Conservation (phyloP, 345 rosid species). For the Euclidium syriacum region DNA sequence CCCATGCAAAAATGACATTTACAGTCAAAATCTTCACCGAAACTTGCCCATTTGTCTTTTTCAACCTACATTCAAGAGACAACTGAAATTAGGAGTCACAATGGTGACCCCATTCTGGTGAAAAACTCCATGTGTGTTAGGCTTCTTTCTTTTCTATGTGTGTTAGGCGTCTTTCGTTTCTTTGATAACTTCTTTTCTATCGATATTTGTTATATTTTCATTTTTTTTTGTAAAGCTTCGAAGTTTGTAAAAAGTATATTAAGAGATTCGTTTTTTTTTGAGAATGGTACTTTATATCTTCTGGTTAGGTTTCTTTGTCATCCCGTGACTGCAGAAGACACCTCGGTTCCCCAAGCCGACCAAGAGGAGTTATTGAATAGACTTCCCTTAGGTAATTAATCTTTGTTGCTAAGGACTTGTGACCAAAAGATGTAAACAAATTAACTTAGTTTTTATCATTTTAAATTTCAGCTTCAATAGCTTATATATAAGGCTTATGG, state of each 20-base stretch:
- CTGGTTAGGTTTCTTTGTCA: too few species aligned
- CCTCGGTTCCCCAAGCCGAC: conserved; percentile 32
- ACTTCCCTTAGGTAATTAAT: conserved; percentile 27
- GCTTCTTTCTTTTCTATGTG: too few species aligned
- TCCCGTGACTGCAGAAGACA: conserved; percentile 38
- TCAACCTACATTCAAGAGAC: neutral
- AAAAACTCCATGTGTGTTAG: neutral
- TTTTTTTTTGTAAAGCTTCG: too few species aligned
- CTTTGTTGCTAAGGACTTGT: conserved; percentile 28
- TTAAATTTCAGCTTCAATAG: neutral
- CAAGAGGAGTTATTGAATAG: conserved; percentile 31
- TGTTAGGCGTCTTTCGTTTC: too few species aligned
- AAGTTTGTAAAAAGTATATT: too few species aligned
- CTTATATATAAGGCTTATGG: neutral
- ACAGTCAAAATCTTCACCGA: neutral
- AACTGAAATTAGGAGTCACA: neutral
- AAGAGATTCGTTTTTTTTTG: too few species aligned
- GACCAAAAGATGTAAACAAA: neutral
- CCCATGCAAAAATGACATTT: neutral
- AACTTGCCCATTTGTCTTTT: neutral
- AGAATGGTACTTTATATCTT: too few species aligned
- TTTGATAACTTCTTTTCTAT: too few species aligned
- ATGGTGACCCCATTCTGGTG: neutral
- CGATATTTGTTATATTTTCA: too few species aligned
- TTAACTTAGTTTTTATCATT: neutral